A percentile compares a stretch with the other conserved stretches of the same genome.
Conservation (phyloP, 2,329 filamentous ascomycete species). For the Myriosclerotinia scirpicola region DNA sequence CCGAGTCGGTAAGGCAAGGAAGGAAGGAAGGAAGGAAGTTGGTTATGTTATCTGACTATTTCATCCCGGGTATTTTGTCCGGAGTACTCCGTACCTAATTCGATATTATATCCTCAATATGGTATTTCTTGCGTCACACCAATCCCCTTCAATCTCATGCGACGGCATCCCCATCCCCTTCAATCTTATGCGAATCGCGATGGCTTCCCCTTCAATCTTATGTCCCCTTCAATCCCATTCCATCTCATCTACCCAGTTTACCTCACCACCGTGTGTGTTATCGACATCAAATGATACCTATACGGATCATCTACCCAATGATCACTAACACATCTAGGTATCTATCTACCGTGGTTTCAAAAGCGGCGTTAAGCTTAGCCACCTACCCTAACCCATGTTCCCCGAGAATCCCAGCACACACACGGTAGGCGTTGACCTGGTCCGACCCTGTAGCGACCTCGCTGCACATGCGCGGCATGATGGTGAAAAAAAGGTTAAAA, state of each 20-base stretch:
- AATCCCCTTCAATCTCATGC: neutral
- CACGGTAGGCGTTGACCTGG: slow-evolving; percentile 1
- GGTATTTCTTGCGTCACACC: neutral
- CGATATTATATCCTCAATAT: neutral
- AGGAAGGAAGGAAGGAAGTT: too few species aligned
- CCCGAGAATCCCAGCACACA: slow-evolving; percentile 19
- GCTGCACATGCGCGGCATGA: slow-evolving; percentile 21
- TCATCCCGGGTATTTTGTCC: too few species aligned
- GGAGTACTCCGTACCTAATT: too few species aligned
- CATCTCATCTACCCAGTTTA: neutral
- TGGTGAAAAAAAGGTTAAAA: slow-evolving; percentile 11
- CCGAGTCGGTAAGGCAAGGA: too few species aligned
- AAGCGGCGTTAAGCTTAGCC: slow-evolving; percentile 15
- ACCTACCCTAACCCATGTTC: slow-evolving; percentile 15
- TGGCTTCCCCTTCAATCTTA: too few species aligned
- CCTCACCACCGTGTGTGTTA: too few species aligned
- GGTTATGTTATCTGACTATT: too few species aligned
- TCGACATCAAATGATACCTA: too few species aligned
- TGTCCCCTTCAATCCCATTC: neutral
- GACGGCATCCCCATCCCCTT: too few species aligned
- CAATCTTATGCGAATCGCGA: too few species aligned
- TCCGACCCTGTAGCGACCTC: slow-evolving; percentile 14
- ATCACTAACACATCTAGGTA: too few species aligned
- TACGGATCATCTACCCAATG: too few species aligned
- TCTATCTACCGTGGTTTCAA: slow-evolving; percentile 24